Evolutionary conservation across 257 asterid genomes (phyloP).

Genomic region (Penstemon newberryi): DNA sequence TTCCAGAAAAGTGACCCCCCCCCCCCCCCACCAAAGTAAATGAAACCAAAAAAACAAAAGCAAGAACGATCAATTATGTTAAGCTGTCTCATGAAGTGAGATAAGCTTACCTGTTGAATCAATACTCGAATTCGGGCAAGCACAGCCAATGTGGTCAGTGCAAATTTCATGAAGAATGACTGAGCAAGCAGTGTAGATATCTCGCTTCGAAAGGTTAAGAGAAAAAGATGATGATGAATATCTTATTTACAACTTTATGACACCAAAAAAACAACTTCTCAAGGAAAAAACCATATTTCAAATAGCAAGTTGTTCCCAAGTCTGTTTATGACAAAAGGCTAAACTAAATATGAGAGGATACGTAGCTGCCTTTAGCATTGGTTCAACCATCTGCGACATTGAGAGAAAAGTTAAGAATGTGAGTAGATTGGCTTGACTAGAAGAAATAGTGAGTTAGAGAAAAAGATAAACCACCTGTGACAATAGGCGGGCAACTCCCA

Average conservation of each 20-base stretch:
- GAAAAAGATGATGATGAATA: slow-evolving; percentile 15
- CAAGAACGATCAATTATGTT: neutral
- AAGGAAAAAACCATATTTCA: neutral
- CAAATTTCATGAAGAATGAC: slow-evolving; percentile 86
- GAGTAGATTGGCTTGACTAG: slow-evolving; percentile 4
- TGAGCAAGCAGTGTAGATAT: slow-evolving; percentile 83
- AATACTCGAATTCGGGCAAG: slow-evolving; percentile 85
- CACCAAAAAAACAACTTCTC: neutral
- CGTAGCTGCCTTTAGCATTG: slow-evolving; percentile 80
- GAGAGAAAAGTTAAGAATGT: slow-evolving; percentile 16
- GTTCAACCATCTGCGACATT: slow-evolving; percentile 79
- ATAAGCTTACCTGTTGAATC: slow-evolving; percentile 75
- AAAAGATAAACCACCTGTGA: slow-evolving; percentile 47
- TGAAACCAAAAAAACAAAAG: neutral
- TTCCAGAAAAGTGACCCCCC: neutral
- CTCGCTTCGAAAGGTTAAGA: slow-evolving; percentile 65
- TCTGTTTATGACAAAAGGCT: neutral
- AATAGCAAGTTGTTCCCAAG: neutral
- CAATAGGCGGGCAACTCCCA: slow-evolving; percentile 71
- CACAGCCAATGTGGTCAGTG: slow-evolving; percentile 70
- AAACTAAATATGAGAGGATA: slow-evolving; percentile 52
- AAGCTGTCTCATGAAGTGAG: neutral
- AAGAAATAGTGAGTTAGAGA: neutral
- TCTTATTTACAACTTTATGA: neutral
- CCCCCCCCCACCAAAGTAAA: neutral